Conservation (phyloP, 345 rosid genomes). For the Populus deltoides region DNA sequence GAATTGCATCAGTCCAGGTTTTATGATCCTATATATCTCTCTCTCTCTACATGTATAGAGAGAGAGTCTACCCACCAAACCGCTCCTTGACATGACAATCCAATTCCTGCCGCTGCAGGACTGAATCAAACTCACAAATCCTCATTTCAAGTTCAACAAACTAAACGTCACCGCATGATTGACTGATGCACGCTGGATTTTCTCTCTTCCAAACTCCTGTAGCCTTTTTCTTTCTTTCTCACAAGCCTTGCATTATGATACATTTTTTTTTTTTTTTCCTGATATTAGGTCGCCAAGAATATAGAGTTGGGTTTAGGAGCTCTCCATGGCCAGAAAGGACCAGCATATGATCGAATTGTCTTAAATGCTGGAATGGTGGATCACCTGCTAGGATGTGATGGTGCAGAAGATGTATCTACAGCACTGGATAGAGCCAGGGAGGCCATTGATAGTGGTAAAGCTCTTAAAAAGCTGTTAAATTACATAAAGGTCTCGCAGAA, state of each 20-base stretch:
- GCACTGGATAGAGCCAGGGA: slow-evolving; percentile 89
- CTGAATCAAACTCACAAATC: background rate
- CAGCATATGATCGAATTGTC: slow-evolving; percentile 85
- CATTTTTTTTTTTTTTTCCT: background rate
- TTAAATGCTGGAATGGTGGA: slow-evolving; percentile 89
- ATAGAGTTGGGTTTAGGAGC: slow-evolving; percentile 86
- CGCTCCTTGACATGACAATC: too few relatives aligned
- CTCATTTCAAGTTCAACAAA: background rate
- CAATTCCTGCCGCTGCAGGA: too few relatives aligned
- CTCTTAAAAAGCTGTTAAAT: slow-evolving; percentile 65
- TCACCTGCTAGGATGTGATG: slow-evolving; percentile 82
- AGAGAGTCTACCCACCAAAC: too few relatives aligned
- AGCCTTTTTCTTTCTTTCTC: background rate
- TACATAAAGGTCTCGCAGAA: slow-evolving; percentile 74
- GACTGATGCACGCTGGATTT: background rate
- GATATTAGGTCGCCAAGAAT: slow-evolving; percentile 63
- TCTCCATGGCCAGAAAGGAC: slow-evolving; percentile 72
- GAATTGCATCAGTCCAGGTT: too few relatives aligned
- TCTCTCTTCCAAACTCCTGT: background rate
- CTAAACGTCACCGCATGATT: background rate
- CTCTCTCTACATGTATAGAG: too few relatives aligned
- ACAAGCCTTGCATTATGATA: background rate
- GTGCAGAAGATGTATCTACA: slow-evolving; percentile 57
- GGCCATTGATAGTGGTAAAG: slow-evolving; percentile 88
- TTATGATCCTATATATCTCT: too few relatives aligned